Base-by-base conservation (phyloP, 2,329 filamentous ascomycete species). In the Cryphonectria naterciae region DNA sequence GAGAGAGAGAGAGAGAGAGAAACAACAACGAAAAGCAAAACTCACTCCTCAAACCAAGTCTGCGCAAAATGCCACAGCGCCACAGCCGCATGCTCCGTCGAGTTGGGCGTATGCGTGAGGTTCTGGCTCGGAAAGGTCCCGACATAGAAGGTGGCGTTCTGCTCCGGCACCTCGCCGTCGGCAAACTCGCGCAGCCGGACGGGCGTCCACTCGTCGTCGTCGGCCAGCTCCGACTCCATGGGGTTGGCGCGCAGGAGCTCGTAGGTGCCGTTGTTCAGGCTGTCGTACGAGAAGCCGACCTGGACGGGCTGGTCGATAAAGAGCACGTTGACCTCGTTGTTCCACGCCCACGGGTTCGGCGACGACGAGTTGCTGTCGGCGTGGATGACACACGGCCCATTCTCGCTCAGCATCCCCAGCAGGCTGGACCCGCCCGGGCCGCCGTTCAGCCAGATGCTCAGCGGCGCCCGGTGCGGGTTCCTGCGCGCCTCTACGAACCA, bases 401-500 rank as follows among this genome's bases (percentile, higher is more conserved):
- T 79, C 86, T 87, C 70, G 78, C 81, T 77, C 84, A 89, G 70
- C 85, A 80, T n/a, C 81, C 87, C 78, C 64, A 86, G 79, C 83
- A 89, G 85, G 58, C 84, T 87, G 73, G 85, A 87, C 49, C 81
- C 83, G 25, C 88, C 88, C 4, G 88, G 88, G 2, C 88, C 88
- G 39, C 88, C 88, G 76, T 88, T 89, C 66, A 90, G 79, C 72
- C 72, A 73, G 56, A 73, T 73, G 11, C 69, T 67, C 37, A 73
- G 62, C 22, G 72, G 72, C 32, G 72, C 72, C 54, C 67, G 71
- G 28, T 68, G 63, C 37, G 76, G 72, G 52, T 70, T 65, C 64
- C 68, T 68, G 60, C 87, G 83, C 19, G 88, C 82, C 75, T 90
- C 88, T 72, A 91, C 87, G 76, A 89, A 91, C 87, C 88, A 89